Conservation (phyloP, 2,329 filamentous ascomycete species). For the Trematosphaeria pertusa region DNA sequence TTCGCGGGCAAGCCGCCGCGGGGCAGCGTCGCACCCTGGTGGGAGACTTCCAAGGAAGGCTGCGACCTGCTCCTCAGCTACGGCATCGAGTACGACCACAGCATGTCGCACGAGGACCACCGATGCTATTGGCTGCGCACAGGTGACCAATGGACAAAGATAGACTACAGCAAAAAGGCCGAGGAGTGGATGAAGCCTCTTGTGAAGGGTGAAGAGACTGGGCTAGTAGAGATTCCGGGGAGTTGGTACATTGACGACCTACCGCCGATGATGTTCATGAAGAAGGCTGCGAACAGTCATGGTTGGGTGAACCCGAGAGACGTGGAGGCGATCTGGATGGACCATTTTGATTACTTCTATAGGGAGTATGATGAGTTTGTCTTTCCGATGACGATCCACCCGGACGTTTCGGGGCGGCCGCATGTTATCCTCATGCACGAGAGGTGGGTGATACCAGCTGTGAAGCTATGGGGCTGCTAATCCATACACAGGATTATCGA, state of each 20-base stretch:
- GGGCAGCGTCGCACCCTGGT: slow-evolving; percentile 77
- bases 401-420: slow-evolving; percentile 68
- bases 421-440: slow-evolving; percentile 79
- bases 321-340: slow-evolving; percentile 70
- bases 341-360: slow-evolving; percentile 77
- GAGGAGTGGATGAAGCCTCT: slow-evolving; percentile 73
- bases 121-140: slow-evolving; percentile 69
- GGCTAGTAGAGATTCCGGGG: slow-evolving; percentile 71
- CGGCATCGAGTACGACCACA: slow-evolving; percentile 74
- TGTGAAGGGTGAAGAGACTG: slow-evolving; percentile 64
- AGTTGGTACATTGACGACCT: slow-evolving; percentile 67
- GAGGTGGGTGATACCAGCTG: slow-evolving; percentile 53
- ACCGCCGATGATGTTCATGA: slow-evolving; percentile 77
- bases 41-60: slow-evolving; percentile 74
- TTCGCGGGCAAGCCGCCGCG: slow-evolving; percentile 74
- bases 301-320: slow-evolving; percentile 65
- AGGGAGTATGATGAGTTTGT: slow-evolving; percentile 78
- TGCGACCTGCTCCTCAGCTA: slow-evolving; percentile 70
- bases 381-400: slow-evolving; percentile 80
- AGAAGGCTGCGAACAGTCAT: slow-evolving; percentile 69
- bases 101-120: slow-evolving; percentile 70
- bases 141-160: slow-evolving; percentile 71
- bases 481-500: slow-evolving; percentile 65
- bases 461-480: slow-evolving; percentile 4
- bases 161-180: slow-evolving; percentile 69